Evolutionary conservation across 345 rosid species (phyloP).

Genomic region (Linum trigynum): DNA sequence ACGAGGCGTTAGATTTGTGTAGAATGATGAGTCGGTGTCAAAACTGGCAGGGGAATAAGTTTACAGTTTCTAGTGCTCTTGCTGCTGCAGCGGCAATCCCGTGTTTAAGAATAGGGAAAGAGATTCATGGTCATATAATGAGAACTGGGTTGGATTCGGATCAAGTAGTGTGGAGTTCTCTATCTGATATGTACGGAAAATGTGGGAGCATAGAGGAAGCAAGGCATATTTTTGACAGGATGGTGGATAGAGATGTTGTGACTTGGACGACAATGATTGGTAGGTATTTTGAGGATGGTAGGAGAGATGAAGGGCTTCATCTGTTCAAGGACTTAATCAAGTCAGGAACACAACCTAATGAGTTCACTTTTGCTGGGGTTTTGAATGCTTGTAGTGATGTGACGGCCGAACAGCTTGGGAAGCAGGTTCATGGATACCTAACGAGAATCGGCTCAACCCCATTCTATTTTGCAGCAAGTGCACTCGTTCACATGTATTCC

Average conservation of each 20-base stretch:
- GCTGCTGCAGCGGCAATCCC: conserved; percentile 62
- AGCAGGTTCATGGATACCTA: conserved; percentile 80
- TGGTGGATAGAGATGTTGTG: conserved; percentile 57
- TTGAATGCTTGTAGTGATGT: conserved; percentile 64
- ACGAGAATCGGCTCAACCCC: conserved; percentile 52
- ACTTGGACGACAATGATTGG: conserved; percentile 87
- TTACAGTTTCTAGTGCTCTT: conserved; percentile 56
- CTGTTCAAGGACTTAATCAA: conserved; percentile 44
- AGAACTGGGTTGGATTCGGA: conserved; percentile 67
- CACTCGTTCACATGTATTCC: conserved; percentile 80
- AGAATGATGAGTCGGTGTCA: conserved; percentile 39
- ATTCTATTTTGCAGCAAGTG: conserved; percentile 56
- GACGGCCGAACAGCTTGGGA: conserved; percentile 57
- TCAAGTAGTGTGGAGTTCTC: conserved; percentile 84
- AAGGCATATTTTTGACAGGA: conserved; percentile 54
- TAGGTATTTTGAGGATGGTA: conserved; percentile 56
- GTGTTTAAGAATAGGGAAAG: conserved; percentile 51
- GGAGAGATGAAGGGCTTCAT: conserved; percentile 52
- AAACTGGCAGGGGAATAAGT: conserved; percentile 35
- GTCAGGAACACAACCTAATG: conserved; percentile 61
- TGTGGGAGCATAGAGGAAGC: conserved; percentile 77
- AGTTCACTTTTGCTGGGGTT: conserved; percentile 69
- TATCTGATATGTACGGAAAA: conserved; percentile 80
- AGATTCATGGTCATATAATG: conserved; percentile 65
- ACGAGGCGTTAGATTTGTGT: conserved; percentile 45